A percentile compares a stretch with the other conserved stretches of the same genome.
Evolutionary conservation across 2,329 filamentous ascomycete genomes (phyloP).

Genomic region (Chaetomiaceae sp.): DNA sequence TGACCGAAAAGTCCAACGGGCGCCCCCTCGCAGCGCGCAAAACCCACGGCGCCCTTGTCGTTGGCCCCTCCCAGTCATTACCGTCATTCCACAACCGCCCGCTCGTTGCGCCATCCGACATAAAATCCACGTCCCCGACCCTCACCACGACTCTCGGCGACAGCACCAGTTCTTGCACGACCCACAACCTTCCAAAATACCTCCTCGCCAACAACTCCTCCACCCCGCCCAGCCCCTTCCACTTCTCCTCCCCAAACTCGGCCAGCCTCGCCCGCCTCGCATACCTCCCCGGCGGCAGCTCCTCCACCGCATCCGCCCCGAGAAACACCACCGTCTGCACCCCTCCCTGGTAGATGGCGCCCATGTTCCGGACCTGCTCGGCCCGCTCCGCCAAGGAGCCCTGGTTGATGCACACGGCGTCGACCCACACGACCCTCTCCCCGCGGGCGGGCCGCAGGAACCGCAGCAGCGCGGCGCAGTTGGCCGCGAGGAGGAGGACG

Average conservation of each 20-base stretch:
- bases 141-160: not conserved
- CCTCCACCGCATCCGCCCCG: conserved; percentile 4
- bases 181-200: conserved; percentile 4
- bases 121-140: conserved; percentile 2
- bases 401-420: conserved; percentile 7
- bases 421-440: conserved; percentile 11
- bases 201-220: not conserved
- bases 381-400: not conserved
- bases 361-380: conserved; percentile 4
- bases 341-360: not conserved
- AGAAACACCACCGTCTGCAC: conserved; percentile 4
- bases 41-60: not conserved
- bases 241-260: not conserved
- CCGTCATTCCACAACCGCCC: not conserved
- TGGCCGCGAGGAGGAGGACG: conserved; percentile 24
- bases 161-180: conserved; percentile 6
- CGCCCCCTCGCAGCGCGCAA: not conserved
- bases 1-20: not conserved
- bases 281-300: not conserved
- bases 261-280: not conserved
- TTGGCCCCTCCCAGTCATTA: no score
- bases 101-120: not conserved
- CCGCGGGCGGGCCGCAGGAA: conserved; percentile 11
- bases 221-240: not conserved
- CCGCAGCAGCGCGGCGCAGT: conserved; percentile 25